Base-by-base conservation (phyloP, 768 basidiomycete genomes). In the Tephrocybe sp. region DNA sequence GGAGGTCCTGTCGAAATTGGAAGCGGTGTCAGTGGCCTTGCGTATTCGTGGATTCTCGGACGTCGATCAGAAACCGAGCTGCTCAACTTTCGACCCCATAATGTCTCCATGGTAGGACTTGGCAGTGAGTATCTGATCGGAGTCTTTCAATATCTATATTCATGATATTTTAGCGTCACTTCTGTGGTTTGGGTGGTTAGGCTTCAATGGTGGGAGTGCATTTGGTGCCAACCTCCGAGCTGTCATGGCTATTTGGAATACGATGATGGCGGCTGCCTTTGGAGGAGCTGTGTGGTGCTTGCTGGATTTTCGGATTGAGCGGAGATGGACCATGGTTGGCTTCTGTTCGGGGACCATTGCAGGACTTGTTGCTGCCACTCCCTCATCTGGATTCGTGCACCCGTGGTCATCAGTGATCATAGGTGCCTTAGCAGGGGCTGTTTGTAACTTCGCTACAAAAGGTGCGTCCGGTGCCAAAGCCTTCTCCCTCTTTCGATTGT, bases 331-430 rank as follows among this genome's bases (percentile, higher is more conserved):
- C 26, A 92, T 92, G 80, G 91, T 96, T 57, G 91, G 92, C 25
- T 88, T 97, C 67, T 96, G 94, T 69, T 91, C 77, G n/a, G 93
- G 93, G 19, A 90, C 91, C 16, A 89, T 96, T 53, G 87, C 91
- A 19, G 92, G 91, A 36, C 77, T 92, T 40, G 92, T 94, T 44
- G 89, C 89, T 28, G 91, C 91, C 36, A 95, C 92, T 12, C 93
- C 94, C 9, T 86, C 89, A 9, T 86, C 87, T 11, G 93, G 94
- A 27, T 94, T 71, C 66, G 73, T 96, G 30, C 82, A 82, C 25
- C 76, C 87, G 3, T 91, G 92, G 81, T 80, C 84, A 0, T 78
- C 89, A 31, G 75, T 95, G 24, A 72, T 92, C 22, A 77, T 87
- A 54, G 94, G 94, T 32, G 66, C 86, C 58, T 61, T 93, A 41